Base-by-base conservation (phyloP, 495 filamentous ascomycete species). In the Neurospora tetrasperma region DNA sequence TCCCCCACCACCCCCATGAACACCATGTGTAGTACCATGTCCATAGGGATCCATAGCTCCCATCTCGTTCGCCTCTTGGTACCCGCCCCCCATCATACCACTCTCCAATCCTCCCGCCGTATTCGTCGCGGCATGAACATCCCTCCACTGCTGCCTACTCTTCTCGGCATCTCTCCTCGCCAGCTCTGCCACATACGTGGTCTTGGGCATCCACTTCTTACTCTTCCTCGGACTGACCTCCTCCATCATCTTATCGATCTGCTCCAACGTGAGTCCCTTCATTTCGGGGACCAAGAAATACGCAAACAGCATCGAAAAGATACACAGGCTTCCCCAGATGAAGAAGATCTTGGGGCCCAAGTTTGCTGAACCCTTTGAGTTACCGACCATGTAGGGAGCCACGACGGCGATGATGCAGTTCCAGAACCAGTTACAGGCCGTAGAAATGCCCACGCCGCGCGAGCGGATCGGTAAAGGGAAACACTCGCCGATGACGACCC, bases 201-300 rank as follows among this genome's bases (percentile, higher is more conserved):
- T 84, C 75, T 88, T 88, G 9, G 91, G 90, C 75, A 81, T 84
- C 93, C 93, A 94, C 72, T 84, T 87, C 73, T 82, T 77, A 54
- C 90, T 92, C 38, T 85, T 89, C 9, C 89, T 79, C 23, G 93
- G 90, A 9, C 85, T 91, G 2, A 87, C 86, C 84, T 94, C 91
- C 80, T 93, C 93, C 84, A 96, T 86, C 93, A 95, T 94, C 81
- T 87, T 87, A 81, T 96, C 92, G 74, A 96, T 91, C 79, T 96
- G 92, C 83, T 96, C 93, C 39, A 96, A 91, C 27, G 91, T 90
- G 14, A 96, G 85, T 70, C 92, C 92, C 88, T 94, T 94, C 80
- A 93, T 94, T 85, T 94, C 93, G 39, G 91, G 91, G 43, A 94
- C 86, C 44, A 94, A 83, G 86, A 92, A 92, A 84, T 91, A 94